Percentiles rank a stretch among this genome's conserved stretches.
Evolutionary conservation across 2,329 filamentous ascomycete genomes (phyloP).

Genomic region (Lomentospora prolificans): DNA sequence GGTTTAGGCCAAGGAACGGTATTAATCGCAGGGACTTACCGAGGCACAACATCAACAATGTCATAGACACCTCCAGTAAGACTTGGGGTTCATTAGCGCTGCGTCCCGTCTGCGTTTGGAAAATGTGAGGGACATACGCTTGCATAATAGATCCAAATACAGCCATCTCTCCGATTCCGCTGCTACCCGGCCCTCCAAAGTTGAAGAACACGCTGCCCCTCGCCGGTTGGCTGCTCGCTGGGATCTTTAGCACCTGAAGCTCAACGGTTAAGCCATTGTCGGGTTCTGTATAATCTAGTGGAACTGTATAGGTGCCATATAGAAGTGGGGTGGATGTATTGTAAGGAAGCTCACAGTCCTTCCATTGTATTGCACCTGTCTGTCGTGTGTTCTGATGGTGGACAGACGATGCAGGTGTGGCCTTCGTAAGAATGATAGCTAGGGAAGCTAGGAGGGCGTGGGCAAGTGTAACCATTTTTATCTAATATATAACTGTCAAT

Average conservation of each 20-base stretch:
- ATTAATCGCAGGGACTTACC: slow-evolving; percentile 14
- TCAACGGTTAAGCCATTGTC: slow-evolving; percentile 9
- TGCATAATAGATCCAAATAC: background rate
- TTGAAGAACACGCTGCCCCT: slow-evolving; percentile 22
- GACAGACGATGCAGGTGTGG: too few relatives aligned
- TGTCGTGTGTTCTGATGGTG: too few relatives aligned
- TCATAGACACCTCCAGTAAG: slow-evolving; percentile 17
- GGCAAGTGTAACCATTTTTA: too few relatives aligned
- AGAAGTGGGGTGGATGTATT: slow-evolving; percentile 10
- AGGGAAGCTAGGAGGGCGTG: too few relatives aligned
- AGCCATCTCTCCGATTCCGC: slow-evolving; percentile 10
- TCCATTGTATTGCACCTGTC: background rate
- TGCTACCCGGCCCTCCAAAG: slow-evolving; percentile 17
- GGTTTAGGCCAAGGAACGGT: background rate
- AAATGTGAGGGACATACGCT: background rate
- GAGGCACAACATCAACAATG: slow-evolving; percentile 18
- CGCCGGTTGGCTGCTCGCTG: slow-evolving; percentile 12
- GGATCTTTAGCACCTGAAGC: slow-evolving; percentile 9
- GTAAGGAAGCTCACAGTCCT: background rate
- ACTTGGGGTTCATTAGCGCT: slow-evolving; percentile 12
- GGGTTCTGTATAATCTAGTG: slow-evolving; percentile 13
- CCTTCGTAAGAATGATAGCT: too few relatives aligned
- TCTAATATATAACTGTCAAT: too few relatives aligned
- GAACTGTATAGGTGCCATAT: slow-evolving; percentile 12
- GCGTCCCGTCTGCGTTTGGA: too few relatives aligned